Base-by-base conservation (phyloP, 176 grass and related monocot species). In the Phragmites australis region DNA sequence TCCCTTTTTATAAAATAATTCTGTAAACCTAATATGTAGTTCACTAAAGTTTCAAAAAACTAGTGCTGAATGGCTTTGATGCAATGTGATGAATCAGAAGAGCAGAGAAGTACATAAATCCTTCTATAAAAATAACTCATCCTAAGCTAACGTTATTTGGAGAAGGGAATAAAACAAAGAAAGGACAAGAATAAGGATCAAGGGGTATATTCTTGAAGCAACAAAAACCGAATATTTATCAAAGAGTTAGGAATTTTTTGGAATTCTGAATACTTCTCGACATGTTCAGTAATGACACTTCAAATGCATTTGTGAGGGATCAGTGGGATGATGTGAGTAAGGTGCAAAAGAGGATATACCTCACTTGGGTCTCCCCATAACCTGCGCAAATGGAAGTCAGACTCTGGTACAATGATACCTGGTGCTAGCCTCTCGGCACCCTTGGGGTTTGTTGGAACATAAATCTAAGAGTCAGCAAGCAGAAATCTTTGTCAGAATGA, bases 291-390 rank as follows among this genome's bases (percentile, higher is more conserved):
- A 23, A 70, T 42, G 47, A 22, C 8, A 56, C 13, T 22, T 29
- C n/a, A 49, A 60, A 50, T 42, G 31, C 55, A 27, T 17, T 27
- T 30, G 32, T 42, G 52, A 21, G 19, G 70, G 11, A 41, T 22
- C 3, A 43, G 41, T 54, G 31, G 37, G 45, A 30, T 65, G 76
- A 57, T 16, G 16, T 0, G 21, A 70, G 25, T 63, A 45, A 25
- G 18, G 13, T 67, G 70, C 19, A 23, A 18, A 63, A 79, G 53
- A 82, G 78, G 22, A 55, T 25, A 44, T 86, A 91, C 92, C 92
- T 94, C 86, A 31, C 62, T 83, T 45, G 92, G 89, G 30, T 87
- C 58, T 88, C 92, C 92, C 92, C 92, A 94, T 84, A 91, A 78
- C 52, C 86, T 89, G 55, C 82, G 89, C 50, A 87, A 79, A 84